phyloP scores from a whole-genome alignment of 192 early-diverging fungal species.

The Phlyctochytrium planicorne region DNA sequence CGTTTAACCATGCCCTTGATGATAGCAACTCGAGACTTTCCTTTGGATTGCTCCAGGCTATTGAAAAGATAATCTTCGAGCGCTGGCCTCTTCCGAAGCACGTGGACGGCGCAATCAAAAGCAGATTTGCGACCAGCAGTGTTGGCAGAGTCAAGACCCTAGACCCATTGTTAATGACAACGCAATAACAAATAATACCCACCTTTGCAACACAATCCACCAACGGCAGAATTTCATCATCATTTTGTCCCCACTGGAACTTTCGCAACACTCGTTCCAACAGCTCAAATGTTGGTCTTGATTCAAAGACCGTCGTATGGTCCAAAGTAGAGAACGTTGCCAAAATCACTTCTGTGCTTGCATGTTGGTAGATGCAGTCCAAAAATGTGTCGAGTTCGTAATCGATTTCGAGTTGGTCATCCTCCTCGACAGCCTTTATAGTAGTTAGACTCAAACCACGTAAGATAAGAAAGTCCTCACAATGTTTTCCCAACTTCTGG shows the following conservation, averaged over 20 bases:
- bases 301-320: neutral
- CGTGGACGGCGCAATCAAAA: constrained; percentile 1
- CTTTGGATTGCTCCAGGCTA: no score
- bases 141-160: neutral
- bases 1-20: no score
- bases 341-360: neutral
- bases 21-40: no score
- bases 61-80: neutral
- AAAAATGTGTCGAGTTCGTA: constrained; percentile 3
- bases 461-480: neutral
- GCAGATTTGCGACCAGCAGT: neutral
- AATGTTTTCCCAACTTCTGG: neutral
- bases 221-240: no score
- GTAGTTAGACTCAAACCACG: neutral
- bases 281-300: neutral
- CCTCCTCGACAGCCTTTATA: no score
- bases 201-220: neutral
- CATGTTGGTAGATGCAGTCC: no score
- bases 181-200: neutral
- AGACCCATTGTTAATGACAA: neutral
- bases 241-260: neutral
- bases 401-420: constrained; percentile 2
- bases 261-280: neutral
- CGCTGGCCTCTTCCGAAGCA: neutral
- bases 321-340: neutral